phyloP scores from a whole-genome alignment of 2,329 filamentous ascomycete species.

The Trichothecium roseum region DNA sequence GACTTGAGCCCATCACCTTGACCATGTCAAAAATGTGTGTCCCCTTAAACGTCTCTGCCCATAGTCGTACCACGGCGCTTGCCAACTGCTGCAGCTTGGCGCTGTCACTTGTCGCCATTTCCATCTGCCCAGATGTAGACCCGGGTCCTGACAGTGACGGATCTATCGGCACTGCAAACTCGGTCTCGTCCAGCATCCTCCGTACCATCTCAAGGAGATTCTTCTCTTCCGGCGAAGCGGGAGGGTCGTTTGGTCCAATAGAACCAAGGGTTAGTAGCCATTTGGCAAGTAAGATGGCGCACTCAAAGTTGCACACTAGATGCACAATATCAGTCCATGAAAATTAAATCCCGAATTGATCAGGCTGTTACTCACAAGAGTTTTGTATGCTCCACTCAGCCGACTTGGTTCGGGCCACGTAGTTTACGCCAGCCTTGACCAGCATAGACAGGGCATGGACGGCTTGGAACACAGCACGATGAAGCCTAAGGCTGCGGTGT shows the following conservation, averaged over 20 bases:
- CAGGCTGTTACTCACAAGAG: constrained; percentile 34
- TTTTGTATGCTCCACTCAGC: constrained; percentile 54
- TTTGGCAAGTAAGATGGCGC: constrained; percentile 48
- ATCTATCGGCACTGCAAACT: constrained; percentile 50
- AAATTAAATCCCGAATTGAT: background rate
- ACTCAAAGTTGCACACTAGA: constrained; percentile 49
- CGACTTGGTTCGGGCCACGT: constrained; percentile 50
- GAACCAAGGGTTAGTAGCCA: constrained; percentile 48
- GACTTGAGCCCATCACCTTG: constrained; percentile 43
- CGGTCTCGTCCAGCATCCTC: constrained; percentile 50
- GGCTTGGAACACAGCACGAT: constrained; percentile 55
- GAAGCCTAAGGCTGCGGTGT: constrained; percentile 47
- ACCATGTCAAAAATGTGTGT: constrained; percentile 51
- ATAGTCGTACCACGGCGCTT: constrained; percentile 46
- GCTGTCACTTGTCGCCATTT: constrained; percentile 29
- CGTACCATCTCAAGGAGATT: constrained; percentile 45
- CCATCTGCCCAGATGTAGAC: no score
- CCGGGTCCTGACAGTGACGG: constrained; percentile 36
- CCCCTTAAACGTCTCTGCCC: constrained; percentile 53
- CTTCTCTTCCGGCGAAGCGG: constrained; percentile 40
- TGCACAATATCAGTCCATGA: constrained; percentile 7
- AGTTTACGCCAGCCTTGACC: constrained; percentile 52
- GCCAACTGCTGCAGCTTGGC: constrained; percentile 44
- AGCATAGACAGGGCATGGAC: constrained; percentile 59
- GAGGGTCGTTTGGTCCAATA: constrained; percentile 37